phyloP scores from a whole-genome alignment of 345 rosid species.

The Pugionium cornutum region DNA sequence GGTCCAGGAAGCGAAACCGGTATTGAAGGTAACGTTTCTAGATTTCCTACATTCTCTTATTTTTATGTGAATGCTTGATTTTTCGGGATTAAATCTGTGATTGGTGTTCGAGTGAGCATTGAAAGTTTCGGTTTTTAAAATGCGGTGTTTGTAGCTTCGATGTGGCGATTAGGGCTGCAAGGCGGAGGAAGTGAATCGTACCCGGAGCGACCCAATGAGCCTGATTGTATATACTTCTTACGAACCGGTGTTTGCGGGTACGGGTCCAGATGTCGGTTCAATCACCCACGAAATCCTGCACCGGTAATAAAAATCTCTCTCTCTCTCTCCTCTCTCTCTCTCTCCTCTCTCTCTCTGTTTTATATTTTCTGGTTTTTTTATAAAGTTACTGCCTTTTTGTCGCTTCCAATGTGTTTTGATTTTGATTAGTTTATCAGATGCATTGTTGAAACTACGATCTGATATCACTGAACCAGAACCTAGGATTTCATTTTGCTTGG shows the following conservation, averaged over 20 bases:
- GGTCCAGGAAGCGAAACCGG: constrained; percentile 62
- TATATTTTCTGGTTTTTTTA: constrained; percentile 31
- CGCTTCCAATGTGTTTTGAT: constrained; percentile 16
- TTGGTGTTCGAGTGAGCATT: constrained; percentile 21
- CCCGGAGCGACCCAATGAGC: constrained; percentile 76
- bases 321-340: constrained; percentile 15
- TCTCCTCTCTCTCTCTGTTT: neutral
- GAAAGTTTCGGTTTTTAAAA: constrained; percentile 17
- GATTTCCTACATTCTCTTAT: constrained; percentile 25
- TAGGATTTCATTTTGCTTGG: neutral
- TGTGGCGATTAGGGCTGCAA: constrained; percentile 64
- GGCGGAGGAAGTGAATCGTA: constrained; percentile 51
- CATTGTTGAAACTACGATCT: constrained; percentile 26
- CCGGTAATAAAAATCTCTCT: constrained; percentile 48
- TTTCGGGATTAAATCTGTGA: constrained; percentile 14
- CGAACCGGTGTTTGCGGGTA: constrained; percentile 80
- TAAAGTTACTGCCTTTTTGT: constrained; percentile 36
- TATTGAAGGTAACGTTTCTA: constrained; percentile 56
- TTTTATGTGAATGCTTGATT: neutral
- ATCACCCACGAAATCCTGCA: constrained; percentile 81
- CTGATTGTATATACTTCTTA: constrained; percentile 78
- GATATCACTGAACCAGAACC: constrained; percentile 19
- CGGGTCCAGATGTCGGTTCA: constrained; percentile 86
- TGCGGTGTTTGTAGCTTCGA: constrained; percentile 58
- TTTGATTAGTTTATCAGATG: neutral